Conservation (phyloP, 129 eudicot genomes). For the Pittosporum tobira region DNA sequence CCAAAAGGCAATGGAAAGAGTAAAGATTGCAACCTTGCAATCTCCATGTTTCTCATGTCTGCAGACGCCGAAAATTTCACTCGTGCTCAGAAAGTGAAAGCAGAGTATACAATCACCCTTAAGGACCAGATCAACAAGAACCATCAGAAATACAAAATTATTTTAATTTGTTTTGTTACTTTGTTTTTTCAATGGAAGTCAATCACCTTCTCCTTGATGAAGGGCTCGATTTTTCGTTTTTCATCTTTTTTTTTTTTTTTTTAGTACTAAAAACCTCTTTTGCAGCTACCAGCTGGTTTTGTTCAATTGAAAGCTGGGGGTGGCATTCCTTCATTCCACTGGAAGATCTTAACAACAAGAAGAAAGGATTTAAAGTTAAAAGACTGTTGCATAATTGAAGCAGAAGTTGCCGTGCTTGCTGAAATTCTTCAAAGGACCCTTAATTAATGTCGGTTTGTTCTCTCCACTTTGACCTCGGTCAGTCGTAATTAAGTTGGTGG, state of each 20-base stretch:
- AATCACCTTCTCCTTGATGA: too few species aligned
- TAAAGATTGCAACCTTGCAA: conserved; percentile 3
- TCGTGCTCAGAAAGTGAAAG: neutral
- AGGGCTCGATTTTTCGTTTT: too few species aligned
- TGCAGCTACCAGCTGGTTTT: neutral
- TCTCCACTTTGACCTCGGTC: neutral
- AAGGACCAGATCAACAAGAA: neutral
- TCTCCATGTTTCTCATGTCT: neutral
- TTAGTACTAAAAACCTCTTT: too few species aligned
- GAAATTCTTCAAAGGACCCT: neutral
- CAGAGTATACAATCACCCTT: neutral
- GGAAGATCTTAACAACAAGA: neutral
- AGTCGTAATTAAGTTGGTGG: too few species aligned
- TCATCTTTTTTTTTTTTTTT: too few species aligned
- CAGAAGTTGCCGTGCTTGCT: too few species aligned
- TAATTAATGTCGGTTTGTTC: too few species aligned
- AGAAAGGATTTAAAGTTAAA: neutral
- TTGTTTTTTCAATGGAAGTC: neutral
- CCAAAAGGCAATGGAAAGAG: neutral
- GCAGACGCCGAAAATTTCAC: too few species aligned
- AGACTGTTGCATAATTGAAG: neutral
- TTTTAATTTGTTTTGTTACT: too few species aligned
- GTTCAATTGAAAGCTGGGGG: neutral
- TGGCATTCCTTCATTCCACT: neutral
- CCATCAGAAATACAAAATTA: neutral